These are phyloP conservation scores for Penicillium sp. DNA, from an alignment of 2,329 filamentous ascomycete species.

Conservation along the genomic window DNA sequence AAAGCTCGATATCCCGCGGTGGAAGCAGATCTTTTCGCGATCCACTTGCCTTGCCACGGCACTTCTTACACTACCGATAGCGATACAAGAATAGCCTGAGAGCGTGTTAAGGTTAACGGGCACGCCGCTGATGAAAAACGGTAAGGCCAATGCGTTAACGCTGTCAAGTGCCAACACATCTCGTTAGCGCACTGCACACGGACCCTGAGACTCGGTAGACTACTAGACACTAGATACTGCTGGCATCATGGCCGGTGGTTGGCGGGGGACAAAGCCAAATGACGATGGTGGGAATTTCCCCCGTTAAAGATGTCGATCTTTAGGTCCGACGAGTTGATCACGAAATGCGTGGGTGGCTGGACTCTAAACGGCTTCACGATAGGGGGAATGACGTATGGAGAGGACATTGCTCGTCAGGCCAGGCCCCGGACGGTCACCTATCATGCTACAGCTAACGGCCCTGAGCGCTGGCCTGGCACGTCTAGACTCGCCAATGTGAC, in stretches of 20 bases:
- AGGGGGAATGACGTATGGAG: background rate
- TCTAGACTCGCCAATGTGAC: background rate
- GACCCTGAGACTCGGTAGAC: background rate
- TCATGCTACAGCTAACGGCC: background rate
- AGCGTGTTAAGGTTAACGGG: background rate
- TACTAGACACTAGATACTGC: too few species aligned
- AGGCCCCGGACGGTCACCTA: background rate
- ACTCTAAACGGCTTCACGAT: background rate
- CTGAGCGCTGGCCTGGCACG: background rate
- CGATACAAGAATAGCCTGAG: background rate
- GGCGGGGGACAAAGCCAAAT: background rate
- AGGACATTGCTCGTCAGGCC: background rate
- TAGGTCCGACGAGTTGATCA: background rate
- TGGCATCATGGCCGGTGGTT: background rate
- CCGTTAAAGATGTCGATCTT: background rate
- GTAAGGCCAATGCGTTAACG: background rate
- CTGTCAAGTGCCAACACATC: background rate
- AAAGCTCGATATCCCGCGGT: background rate
- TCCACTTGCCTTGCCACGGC: background rate
- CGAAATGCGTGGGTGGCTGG: background rate
- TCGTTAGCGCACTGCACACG: background rate
- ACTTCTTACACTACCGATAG: background rate
- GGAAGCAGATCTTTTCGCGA: background rate
- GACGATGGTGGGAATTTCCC: background rate
- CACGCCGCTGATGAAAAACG: background rate